These are phyloP conservation scores for Penicillium expansum DNA, from an alignment of 2,329 filamentous ascomycete species.

Conservation along the genomic window DNA sequence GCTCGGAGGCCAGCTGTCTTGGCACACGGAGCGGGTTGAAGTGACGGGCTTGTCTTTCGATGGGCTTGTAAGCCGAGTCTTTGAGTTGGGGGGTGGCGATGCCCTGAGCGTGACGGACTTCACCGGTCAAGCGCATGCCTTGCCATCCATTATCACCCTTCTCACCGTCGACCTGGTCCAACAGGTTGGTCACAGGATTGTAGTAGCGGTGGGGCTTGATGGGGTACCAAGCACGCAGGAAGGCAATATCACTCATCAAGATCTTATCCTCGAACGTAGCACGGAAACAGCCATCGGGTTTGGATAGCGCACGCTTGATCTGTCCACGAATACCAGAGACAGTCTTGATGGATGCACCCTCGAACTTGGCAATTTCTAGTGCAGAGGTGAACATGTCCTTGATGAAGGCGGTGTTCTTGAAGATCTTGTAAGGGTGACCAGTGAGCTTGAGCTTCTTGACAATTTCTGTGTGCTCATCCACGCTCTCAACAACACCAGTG, in stretches of 20 bases:
- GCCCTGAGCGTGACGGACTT: slow-evolving; percentile 75
- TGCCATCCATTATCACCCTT: slow-evolving; percentile 60
- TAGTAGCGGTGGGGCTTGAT: slow-evolving; percentile 95
- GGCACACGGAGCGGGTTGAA: slow-evolving; percentile 65
- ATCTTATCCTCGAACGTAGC: slow-evolving; percentile 99
- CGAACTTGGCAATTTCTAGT: slow-evolving; percentile 96
- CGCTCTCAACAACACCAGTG: slow-evolving; percentile 87
- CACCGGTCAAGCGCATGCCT: slow-evolving; percentile 88
- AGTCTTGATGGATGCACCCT: slow-evolving; percentile 91
- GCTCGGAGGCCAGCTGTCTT: slow-evolving; percentile 62
- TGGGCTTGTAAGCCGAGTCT: slow-evolving; percentile 77
- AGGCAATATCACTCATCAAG: slow-evolving; percentile 92
- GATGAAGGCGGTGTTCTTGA: slow-evolving; percentile 98
- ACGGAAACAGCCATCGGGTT: slow-evolving; percentile 92
- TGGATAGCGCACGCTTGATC: slow-evolving; percentile 91
- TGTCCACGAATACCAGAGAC: slow-evolving; percentile 94
- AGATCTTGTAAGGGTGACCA: slow-evolving; percentile 92
- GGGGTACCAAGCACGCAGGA: slow-evolving; percentile 94
- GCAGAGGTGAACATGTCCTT: slow-evolving; percentile 96
- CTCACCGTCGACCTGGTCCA: slow-evolving; percentile 54
- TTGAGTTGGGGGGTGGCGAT: slow-evolving; percentile 74
- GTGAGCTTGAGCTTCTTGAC: slow-evolving; percentile 99
- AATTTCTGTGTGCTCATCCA: slow-evolving; percentile 94
- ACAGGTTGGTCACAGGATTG: slow-evolving; percentile 89
- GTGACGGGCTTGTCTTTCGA: slow-evolving; percentile 61